Evolutionary conservation across 345 rosid species (phyloP).

Genomic region (Brassica napus): Da-Ae NC_063442.1:43502001-43502500

Average conservation of each 20-base stretch:
- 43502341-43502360: background rate
- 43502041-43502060: constrained; percentile 11
- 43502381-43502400: background rate
- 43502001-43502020: background rate
- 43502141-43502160: constrained; percentile 34
- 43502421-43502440: no score
- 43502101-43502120: background rate
- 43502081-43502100: constrained; percentile 13
- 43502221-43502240: constrained; percentile 39
- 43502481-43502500: background rate
- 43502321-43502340: background rate
- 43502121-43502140: constrained; percentile 27
- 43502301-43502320: background rate
- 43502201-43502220: constrained; percentile 24
- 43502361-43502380: constrained; percentile 5
- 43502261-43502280: background rate
- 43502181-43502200: constrained; percentile 17
- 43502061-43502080: constrained; percentile 11
- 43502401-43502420: background rate
- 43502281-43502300: background rate
- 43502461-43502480: background rate
- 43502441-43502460: background rate
- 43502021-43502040: background rate
- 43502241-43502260: constrained; percentile 13
- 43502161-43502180: constrained; percentile 26